These are phyloP conservation scores for Leccinum griseonigrum DNA, from an alignment of 1,284 basidiomycete genomes.

Conservation along the genomic window DNA sequence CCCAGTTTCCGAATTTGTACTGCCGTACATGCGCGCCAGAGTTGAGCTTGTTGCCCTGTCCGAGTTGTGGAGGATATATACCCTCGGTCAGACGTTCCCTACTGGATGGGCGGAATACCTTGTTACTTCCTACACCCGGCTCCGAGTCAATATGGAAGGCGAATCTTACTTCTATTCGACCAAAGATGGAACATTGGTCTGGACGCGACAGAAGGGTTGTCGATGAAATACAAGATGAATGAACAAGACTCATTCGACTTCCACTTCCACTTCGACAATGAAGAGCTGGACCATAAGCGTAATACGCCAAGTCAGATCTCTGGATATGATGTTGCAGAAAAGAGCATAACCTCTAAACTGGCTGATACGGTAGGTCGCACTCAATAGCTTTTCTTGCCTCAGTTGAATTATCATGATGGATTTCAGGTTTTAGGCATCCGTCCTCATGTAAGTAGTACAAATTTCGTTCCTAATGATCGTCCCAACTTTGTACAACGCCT, in stretches of 20 bases:
- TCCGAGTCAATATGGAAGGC: slow-evolving; percentile 52
- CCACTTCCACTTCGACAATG: slow-evolving; percentile 64
- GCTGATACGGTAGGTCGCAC: slow-evolving; percentile 56
- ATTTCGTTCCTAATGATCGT: slow-evolving; percentile 62
- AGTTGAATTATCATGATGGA: slow-evolving; percentile 9
- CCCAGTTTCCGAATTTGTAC: not conserved
- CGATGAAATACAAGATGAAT: slow-evolving; percentile 80
- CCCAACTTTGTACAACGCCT: slow-evolving; percentile 70
- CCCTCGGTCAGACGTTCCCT: slow-evolving; percentile 85
- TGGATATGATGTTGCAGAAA: slow-evolving; percentile 83
- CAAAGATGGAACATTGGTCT: slow-evolving; percentile 73
- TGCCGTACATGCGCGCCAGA: slow-evolving; percentile 38
- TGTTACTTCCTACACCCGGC: slow-evolving; percentile 59
- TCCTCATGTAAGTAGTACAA: slow-evolving; percentile 72
- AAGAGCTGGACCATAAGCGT: slow-evolving; percentile 61
- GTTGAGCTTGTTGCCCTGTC: slow-evolving; percentile 71
- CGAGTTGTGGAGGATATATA: slow-evolving; percentile 88
- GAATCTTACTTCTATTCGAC: slow-evolving; percentile 62
- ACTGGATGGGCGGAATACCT: slow-evolving; percentile 71
- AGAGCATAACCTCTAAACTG: slow-evolving; percentile 71
- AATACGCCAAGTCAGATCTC: slow-evolving; percentile 87
- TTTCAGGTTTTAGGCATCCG: slow-evolving; percentile 75
- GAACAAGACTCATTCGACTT: slow-evolving; percentile 62
- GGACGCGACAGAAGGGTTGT: slow-evolving; percentile 93
- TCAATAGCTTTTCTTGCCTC: slow-evolving; percentile 5